These are phyloP conservation scores for Xylaria sp. DNA, from an alignment of 2,329 filamentous ascomycete species.

Conservation along the genomic window DNA sequence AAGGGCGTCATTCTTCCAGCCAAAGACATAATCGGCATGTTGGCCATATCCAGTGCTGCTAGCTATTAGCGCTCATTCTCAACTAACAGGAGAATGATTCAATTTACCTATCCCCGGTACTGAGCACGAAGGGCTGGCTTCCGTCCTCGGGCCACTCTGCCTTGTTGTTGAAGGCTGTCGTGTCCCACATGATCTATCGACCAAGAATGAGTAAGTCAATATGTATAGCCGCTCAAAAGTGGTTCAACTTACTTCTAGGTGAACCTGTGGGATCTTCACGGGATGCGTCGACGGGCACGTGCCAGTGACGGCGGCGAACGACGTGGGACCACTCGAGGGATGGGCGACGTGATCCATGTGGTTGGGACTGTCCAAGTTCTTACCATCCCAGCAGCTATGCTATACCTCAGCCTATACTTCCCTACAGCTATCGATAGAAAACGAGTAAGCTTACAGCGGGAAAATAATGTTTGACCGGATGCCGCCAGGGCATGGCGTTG, in stretches of 20 bases:
- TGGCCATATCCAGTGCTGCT: constrained; percentile 43
- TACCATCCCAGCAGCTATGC: constrained; percentile 62
- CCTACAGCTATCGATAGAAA: background rate
- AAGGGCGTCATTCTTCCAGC: constrained; percentile 43
- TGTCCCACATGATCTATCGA: constrained; percentile 39
- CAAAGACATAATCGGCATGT: constrained; percentile 45
- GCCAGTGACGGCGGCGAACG: constrained; percentile 33
- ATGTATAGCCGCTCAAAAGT: background rate
- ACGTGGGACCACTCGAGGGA: constrained; percentile 30
- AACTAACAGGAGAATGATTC: background rate
- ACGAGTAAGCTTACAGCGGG: constrained; percentile 26
- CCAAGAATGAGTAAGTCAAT: background rate
- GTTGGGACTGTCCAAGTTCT: constrained; percentile 58
- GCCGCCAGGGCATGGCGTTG: constrained; percentile 34
- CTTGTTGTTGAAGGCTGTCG: constrained; percentile 37
- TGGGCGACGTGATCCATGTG: constrained; percentile 50
- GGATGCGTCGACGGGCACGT: constrained; percentile 37
- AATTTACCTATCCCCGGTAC: constrained; percentile 43
- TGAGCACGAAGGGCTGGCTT: constrained; percentile 43
- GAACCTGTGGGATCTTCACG: constrained; percentile 38
- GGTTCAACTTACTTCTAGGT: constrained; percentile 27
- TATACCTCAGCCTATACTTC: background rate
- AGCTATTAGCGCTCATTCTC: background rate
- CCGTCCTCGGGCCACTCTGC: constrained; percentile 36
- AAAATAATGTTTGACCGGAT: constrained; percentile 38